A percentile compares a stretch with the other conserved stretches of the same genome.
Conservation (phyloP, 768 basidiomycete species). For the Naganishia randhawae region DNA sequence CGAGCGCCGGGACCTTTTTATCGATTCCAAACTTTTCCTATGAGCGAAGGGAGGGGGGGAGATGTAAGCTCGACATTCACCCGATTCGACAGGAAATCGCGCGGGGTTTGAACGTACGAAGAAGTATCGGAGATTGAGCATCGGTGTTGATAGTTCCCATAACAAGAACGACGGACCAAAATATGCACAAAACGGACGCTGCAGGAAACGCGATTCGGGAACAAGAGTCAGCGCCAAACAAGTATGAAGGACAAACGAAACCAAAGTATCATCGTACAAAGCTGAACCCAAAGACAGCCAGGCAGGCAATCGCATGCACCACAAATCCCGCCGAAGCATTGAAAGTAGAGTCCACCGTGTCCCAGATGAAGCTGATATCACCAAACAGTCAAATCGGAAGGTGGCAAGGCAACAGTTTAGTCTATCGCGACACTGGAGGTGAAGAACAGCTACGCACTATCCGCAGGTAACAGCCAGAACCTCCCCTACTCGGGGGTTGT, state of each 20-base stretch:
- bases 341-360: slow-evolving; percentile 63
- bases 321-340: slow-evolving; percentile 74
- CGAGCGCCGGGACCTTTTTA: slow-evolving; percentile 64
- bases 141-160: slow-evolving; percentile 81
- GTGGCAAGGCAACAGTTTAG: neutral
- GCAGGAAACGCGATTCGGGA: neutral
- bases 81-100: neutral
- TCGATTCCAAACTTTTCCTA: slow-evolving; percentile 56
- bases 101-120: slow-evolving; percentile 32
- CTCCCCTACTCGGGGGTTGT: slow-evolving; percentile 60
- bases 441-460: neutral
- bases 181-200: slow-evolving; percentile 71
- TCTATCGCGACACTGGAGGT: neutral
- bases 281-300: slow-evolving; percentile 63
- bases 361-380: slow-evolving; percentile 68
- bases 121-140: slow-evolving; percentile 83
- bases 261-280: slow-evolving; percentile 58
- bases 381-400: neutral
- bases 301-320: slow-evolving; percentile 69
- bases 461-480: slow-evolving; percentile 68
- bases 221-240: neutral
- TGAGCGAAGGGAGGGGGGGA: neutral
- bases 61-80: neutral
- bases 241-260: slow-evolving; percentile 8
- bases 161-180: slow-evolving; percentile 72